Evolutionary conservation across 345 rosid species (phyloP).

Genomic region (Draba incana): DNA sequence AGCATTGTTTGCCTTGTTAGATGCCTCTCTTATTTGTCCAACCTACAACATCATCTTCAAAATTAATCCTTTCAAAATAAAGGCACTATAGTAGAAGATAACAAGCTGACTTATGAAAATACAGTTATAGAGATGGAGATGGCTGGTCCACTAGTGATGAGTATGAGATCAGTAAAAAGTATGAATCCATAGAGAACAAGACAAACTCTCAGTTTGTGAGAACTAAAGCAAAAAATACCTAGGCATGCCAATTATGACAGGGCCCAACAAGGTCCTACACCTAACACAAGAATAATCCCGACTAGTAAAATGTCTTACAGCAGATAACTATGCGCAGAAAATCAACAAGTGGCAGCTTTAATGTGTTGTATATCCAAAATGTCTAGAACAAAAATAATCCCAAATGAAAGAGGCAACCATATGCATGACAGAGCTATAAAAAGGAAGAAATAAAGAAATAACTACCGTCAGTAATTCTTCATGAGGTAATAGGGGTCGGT

Average conservation of each 20-base stretch:
- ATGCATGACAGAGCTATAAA: not conserved
- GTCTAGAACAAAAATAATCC: not conserved
- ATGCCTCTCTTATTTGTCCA: conserved; percentile 85
- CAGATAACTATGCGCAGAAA: conserved; percentile 18
- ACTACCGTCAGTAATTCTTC: conserved; percentile 88
- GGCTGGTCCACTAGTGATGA: conserved; percentile 8
- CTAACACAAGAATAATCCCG: conserved; percentile 15
- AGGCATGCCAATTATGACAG: conserved; percentile 14
- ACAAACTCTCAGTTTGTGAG: conserved; percentile 10
- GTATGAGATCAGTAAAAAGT: conserved; percentile 3
- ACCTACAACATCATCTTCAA: conserved; percentile 55
- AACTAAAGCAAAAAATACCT: not conserved
- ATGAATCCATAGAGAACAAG: not conserved
- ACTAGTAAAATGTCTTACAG: conserved; percentile 4
- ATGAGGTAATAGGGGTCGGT: conserved; percentile 76
- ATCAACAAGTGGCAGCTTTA: not conserved
- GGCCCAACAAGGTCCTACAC: conserved; percentile 15
- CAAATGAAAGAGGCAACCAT: conserved; percentile 17
- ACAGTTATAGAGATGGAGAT: not conserved
- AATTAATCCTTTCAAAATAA: conserved; percentile 3
- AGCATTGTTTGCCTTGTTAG: conserved; percentile 74
- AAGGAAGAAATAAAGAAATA: not conserved
- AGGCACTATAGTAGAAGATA: conserved; percentile 2
- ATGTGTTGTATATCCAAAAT: too few relatives aligned
- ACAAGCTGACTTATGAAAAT: conserved; percentile 10